phyloP scores from a whole-genome alignment of 1,284 basidiomycete genomes.

The Leccinum pallidistipes region DNA sequence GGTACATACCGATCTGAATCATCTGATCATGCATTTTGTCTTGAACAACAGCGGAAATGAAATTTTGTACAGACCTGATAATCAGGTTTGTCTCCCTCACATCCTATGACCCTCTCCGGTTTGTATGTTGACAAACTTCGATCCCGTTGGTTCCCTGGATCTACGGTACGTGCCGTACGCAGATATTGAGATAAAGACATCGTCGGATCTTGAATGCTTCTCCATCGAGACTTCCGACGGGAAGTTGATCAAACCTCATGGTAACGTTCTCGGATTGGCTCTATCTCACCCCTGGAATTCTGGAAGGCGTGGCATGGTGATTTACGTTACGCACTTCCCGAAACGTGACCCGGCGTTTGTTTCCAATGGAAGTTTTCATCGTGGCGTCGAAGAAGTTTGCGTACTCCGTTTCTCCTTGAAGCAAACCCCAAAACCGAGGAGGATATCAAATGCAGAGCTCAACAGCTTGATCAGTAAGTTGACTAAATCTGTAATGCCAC shows the following conservation, averaged over 20 bases:
- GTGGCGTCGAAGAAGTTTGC: background rate
- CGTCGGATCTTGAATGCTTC: background rate
- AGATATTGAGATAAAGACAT: background rate
- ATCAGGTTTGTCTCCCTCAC: background rate
- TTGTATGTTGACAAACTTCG: background rate
- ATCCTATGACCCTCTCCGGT: background rate
- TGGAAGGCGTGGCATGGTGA: background rate
- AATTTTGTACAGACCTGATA: background rate
- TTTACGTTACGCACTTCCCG: slow-evolving; percentile 6
- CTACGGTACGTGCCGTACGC: background rate
- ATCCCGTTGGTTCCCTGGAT: background rate
- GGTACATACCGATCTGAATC: background rate
- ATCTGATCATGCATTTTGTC: background rate
- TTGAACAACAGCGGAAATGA: background rate
- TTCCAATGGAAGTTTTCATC: slow-evolving; percentile 12
- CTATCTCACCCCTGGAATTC: background rate
- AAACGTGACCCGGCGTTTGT: slow-evolving; percentile 6
- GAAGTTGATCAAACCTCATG: slow-evolving; percentile 4
- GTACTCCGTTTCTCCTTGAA: background rate
- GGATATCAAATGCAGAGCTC: background rate
- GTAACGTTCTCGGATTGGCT: background rate
- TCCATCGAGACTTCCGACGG: background rate
- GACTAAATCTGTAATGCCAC: background rate
- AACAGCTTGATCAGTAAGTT: background rate
- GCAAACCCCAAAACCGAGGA: background rate